Evolutionary conservation across 345 rosid genomes (phyloP).

Genomic region (Turnera subulata): DNA sequence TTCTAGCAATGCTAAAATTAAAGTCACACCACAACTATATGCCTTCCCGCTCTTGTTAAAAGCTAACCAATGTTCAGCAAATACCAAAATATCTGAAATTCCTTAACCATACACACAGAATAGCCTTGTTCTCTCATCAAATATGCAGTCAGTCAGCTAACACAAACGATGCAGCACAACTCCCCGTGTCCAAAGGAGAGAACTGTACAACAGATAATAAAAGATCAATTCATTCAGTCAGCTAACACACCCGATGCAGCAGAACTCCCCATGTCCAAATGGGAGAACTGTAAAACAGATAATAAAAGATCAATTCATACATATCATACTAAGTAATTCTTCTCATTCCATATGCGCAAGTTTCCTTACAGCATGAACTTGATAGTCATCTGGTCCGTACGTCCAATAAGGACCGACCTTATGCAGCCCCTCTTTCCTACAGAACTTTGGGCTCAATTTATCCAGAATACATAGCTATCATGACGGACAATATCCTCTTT

Average conservation of each 20-base stretch:
- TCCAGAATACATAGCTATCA: slow-evolving; percentile 26
- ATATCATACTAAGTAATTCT: slow-evolving; percentile 34
- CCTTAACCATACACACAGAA: slow-evolving; percentile 10
- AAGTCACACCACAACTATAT: not conserved
- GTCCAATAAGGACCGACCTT: slow-evolving; percentile 30
- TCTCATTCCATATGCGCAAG: slow-evolving; percentile 27
- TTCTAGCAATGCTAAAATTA: not conserved
- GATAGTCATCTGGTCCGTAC: slow-evolving; percentile 24
- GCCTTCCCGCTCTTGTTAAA: slow-evolving; percentile 6
- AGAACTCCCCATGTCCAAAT: slow-evolving; percentile 6
- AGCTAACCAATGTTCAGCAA: not conserved
- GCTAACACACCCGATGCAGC: no score
- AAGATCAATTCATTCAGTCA: slow-evolving; percentile 36
- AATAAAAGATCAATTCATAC: slow-evolving; percentile 34
- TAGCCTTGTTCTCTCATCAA: slow-evolving; percentile 8
- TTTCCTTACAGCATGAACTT: slow-evolving; percentile 41
- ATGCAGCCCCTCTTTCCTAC: slow-evolving; percentile 25
- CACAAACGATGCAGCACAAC: slow-evolving; percentile 6
- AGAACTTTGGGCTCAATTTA: slow-evolving; percentile 13
- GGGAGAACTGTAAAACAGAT: slow-evolving; percentile 14
- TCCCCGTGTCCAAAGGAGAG: not conserved
- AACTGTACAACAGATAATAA: slow-evolving; percentile 22
- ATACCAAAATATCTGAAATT: slow-evolving; percentile 6
- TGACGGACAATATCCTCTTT: slow-evolving; percentile 25
- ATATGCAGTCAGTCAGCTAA: not conserved